A percentile compares a stretch with the other conserved stretches of the same genome.
Conservation (phyloP, 2,329 filamentous ascomycete species). For the Monilinia fructicola region DNA sequence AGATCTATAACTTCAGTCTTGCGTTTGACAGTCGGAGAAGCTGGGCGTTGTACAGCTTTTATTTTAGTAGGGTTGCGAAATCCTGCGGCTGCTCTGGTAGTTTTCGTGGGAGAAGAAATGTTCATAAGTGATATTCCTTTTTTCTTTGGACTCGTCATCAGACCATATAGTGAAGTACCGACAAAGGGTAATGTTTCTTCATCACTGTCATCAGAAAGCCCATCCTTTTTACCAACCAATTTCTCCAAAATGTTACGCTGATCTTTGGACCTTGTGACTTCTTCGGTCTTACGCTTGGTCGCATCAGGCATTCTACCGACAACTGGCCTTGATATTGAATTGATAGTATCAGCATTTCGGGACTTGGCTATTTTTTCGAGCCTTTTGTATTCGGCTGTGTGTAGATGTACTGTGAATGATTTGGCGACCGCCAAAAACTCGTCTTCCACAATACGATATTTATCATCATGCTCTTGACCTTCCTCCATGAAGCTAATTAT, state of each 20-base stretch:
- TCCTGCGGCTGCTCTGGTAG: conserved; percentile 40
- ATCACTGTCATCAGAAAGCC: conserved; percentile 38
- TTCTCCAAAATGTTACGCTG: conserved; percentile 41
- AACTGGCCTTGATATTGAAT: conserved; percentile 44
- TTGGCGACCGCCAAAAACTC: conserved; percentile 69
- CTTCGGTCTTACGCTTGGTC: conserved; percentile 39
- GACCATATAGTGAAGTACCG: conserved; percentile 44
- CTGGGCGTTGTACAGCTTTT: not conserved
- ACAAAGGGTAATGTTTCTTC: conserved; percentile 39
- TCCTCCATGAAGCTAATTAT: conserved; percentile 54
- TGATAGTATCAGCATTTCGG: conserved; percentile 52
- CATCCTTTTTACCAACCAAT: conserved; percentile 32
- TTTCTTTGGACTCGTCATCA: conserved; percentile 47
- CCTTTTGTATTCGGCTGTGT: conserved; percentile 73
- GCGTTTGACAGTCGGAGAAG: conserved; percentile 6
- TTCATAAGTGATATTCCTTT: conserved; percentile 37
- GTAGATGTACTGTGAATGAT: conserved; percentile 71
- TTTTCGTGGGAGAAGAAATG: conserved; percentile 27
- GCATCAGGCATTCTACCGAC: conserved; percentile 38
- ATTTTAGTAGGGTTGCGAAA: conserved; percentile 31
- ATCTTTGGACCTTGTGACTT: conserved; percentile 41
- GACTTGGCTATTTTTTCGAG: conserved; percentile 58
- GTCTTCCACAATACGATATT: conserved; percentile 81
- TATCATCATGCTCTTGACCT: conserved; percentile 66
- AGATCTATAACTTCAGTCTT: not conserved